A percentile compares a stretch with the other conserved stretches of the same genome.
These are phyloP conservation scores for Fonsecaea erecta DNA, from an alignment of 2,329 filamentous ascomycete species.

Conservation along the genomic window DNA sequence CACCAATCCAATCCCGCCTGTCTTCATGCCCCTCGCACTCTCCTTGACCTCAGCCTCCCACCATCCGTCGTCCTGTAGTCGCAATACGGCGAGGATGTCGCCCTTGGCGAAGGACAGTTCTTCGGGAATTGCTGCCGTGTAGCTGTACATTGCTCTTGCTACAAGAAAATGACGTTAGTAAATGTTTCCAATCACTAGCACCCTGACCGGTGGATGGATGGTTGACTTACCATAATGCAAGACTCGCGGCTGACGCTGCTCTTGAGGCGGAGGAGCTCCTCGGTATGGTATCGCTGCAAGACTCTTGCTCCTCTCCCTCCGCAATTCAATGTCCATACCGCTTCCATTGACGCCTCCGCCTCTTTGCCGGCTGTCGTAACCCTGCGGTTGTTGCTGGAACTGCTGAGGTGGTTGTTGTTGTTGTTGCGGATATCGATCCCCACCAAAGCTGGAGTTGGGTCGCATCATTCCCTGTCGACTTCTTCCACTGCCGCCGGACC, in stretches of 20 bases:
- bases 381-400: slow-evolving; percentile 20
- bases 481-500: slow-evolving; percentile 43
- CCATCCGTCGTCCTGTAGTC: slow-evolving; percentile 97
- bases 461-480: slow-evolving; percentile 63
- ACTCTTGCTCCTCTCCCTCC: slow-evolving; percentile 74
- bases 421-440: slow-evolving; percentile 43
- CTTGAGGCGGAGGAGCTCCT: slow-evolving; percentile 6
- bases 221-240: slow-evolving; percentile 93
- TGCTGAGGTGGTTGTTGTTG: background rate
- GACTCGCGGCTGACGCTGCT: slow-evolving; percentile 49
- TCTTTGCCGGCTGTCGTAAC: slow-evolving; percentile 41
- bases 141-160: slow-evolving; percentile 95
- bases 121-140: slow-evolving; percentile 91
- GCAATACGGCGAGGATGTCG: slow-evolving; percentile 83
- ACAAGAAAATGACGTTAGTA: slow-evolving; percentile 10
- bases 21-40: slow-evolving; percentile 51
- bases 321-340: slow-evolving; percentile 37
- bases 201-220: no score
- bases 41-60: slow-evolving; percentile 93
- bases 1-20: slow-evolving; percentile 63
- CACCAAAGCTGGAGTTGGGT: slow-evolving; percentile 57
- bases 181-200: background rate
- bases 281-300: slow-evolving; percentile 66
- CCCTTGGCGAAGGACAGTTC: slow-evolving; percentile 92
- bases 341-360: slow-evolving; percentile 43